Evolutionary conservation across 108 stramenopile species (phyloP).

Genomic region (Conticribra weissflogii): DNA sequence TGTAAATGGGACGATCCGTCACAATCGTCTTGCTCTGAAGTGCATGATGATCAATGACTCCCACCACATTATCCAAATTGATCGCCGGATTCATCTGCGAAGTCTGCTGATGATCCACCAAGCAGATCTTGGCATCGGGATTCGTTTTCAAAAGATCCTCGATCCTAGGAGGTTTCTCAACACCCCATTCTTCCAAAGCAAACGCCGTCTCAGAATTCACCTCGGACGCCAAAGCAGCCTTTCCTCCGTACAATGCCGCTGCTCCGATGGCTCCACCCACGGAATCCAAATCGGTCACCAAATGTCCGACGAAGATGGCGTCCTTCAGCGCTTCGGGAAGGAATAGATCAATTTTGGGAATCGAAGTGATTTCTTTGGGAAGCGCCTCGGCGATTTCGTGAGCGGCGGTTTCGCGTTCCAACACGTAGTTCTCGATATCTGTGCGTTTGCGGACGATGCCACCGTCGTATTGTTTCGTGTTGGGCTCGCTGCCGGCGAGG

Average conservation of each 20-base stretch:
- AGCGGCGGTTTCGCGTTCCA: conserved; percentile 49
- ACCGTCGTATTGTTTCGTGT: conserved; percentile 23
- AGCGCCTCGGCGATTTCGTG: conserved; percentile 49
- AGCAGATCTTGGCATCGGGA: conserved; percentile 58
- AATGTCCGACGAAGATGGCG: conserved; percentile 72
- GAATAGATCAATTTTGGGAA: conserved; percentile 53
- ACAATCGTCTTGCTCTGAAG: conserved; percentile 75
- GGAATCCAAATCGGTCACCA: conserved; percentile 78
- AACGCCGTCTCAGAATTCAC: conserved; percentile 67
- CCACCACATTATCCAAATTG: conserved; percentile 60
- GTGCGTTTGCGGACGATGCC: conserved; percentile 52
- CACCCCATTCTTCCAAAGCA: conserved; percentile 54
- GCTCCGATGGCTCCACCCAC: conserved; percentile 77
- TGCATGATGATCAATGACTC: conserved; percentile 89
- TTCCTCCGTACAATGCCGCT: conserved; percentile 71
- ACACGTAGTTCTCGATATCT: conserved; percentile 52
- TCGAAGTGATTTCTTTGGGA: conserved; percentile 37
- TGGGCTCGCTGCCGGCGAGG: background rate
- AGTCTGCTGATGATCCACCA: conserved; percentile 81
- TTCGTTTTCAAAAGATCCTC: conserved; percentile 52
- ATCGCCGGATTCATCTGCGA: conserved; percentile 76
- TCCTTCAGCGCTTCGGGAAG: conserved; percentile 53
- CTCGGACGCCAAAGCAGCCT: conserved; percentile 53
- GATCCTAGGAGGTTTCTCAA: conserved; percentile 42
- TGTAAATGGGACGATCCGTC: conserved; percentile 77